Percentiles rank a stretch among this genome's conserved stretches.
Conservation (phyloP, 1,284 basidiomycete genomes). For the Boletus sp. region DNA sequence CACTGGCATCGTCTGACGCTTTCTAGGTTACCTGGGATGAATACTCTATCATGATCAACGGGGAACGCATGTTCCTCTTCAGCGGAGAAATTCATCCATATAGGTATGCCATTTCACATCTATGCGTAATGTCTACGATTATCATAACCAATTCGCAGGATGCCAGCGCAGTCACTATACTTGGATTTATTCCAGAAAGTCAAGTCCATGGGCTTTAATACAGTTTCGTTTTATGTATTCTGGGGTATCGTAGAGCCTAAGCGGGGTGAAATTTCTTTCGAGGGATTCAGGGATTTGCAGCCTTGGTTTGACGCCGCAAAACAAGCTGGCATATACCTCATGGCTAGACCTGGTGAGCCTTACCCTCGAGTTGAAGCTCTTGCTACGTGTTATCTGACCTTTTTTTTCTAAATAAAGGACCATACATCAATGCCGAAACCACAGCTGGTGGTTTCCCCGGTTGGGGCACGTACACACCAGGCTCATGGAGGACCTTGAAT, state of each 20-base stretch:
- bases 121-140: not conserved
- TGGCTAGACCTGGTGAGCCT: constrained; percentile 41
- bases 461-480: constrained; percentile 44
- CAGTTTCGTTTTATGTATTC: constrained; percentile 45
- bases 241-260: constrained; percentile 45
- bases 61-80: constrained; percentile 43
- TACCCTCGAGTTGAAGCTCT: not conserved
- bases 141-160: constrained; percentile 21
- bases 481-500: constrained; percentile 46
- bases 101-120: constrained; percentile 24
- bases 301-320: constrained; percentile 47
- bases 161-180: constrained; percentile 41
- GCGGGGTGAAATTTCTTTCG: constrained; percentile 43
- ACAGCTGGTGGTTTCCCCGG: constrained; percentile 50
- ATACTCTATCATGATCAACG: constrained; percentile 46
- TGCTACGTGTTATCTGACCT: not conserved
- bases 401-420: constrained; percentile 30
- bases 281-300: constrained; percentile 45
- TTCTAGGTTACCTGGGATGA: constrained; percentile 43
- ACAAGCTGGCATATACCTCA: constrained; percentile 43
- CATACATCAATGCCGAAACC: constrained; percentile 55
- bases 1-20: not conserved
- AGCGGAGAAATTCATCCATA: constrained; percentile 50
- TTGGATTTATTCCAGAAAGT: constrained; percentile 45
- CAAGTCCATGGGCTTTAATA: constrained; percentile 46